Evolutionary conservation across 1,139 yeast species (phyloP), one percentile per base, ranked within the genome.

Genomic region (Taphrina flavorubra): DNA sequence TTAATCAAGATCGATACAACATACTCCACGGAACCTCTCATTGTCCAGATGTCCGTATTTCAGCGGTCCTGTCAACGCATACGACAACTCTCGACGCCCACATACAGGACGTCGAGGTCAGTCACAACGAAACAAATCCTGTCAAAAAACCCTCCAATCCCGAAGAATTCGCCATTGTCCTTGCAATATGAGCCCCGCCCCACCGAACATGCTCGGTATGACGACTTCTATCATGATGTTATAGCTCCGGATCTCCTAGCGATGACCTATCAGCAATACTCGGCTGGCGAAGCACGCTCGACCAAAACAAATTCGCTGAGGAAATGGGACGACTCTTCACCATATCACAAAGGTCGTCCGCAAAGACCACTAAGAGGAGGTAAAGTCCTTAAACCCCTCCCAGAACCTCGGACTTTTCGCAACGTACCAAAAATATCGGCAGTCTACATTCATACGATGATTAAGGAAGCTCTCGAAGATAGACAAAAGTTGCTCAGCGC

Each of bases 281-380:
- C 39, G 3, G 51, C 56, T 11, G 60, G 53, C 2, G 53, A 67
- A 18, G 76, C 78, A 57, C 75, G 75, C 20, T 53, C 64, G 13
- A 75, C 83, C n/a, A 78, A 76, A 51, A 98, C 98, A 70, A 83
- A 85, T 72, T 90, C 90, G 80, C 83, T 83, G 74, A 85, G 97
- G 79, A 82, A 85, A 69, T 92, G 99, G 97, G 95, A 91, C 71
- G 89, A 90, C 62, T 83, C 89, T 40, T 88, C 97, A 47, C 97
- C 97, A 60, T 94, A 90, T 79, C 96, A 92, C 77, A 78, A 92
- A 70, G 91, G 90, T 79, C 89, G 97, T 83, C 86, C 88, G 47
- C 73, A 75, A 11, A 81, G 83, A 71, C 75, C 77, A 11, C 81
- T 82, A 13, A 74, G 78, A 64, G 83, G 83, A 7, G 75, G 78